phyloP scores from a whole-genome alignment of 805 yeast genomes.

The Grigorovia transvaalensis region DNA sequence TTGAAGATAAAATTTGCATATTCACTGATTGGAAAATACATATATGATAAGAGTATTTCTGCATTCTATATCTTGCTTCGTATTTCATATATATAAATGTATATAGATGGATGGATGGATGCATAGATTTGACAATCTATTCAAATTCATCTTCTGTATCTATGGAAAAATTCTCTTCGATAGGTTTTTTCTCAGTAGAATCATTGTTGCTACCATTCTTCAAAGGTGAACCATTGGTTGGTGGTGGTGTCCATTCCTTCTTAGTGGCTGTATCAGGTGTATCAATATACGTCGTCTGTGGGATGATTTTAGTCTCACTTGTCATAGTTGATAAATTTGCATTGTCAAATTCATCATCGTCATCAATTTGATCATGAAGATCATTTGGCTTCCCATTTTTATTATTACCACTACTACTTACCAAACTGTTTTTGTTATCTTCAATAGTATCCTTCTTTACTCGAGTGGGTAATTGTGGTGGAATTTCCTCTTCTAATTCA shows the following conservation, averaged over 20 bases:
- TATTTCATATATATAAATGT: too few relatives aligned
- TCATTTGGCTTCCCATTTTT: not conserved
- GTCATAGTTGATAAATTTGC: constrained; percentile 6
- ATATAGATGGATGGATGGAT: too few relatives aligned
- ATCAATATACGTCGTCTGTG: constrained; percentile 26
- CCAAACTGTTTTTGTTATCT: not conserved
- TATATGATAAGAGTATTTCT: not conserved
- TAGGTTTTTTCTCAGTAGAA: not conserved
- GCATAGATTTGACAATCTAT: too few relatives aligned
- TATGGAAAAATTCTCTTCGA: constrained; percentile 22
- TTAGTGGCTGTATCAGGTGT: constrained; percentile 18
- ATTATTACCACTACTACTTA: too few relatives aligned
- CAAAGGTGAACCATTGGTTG: not conserved
- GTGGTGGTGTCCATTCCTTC: constrained; percentile 13
- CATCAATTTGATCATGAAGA: not conserved
- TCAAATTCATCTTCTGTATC: constrained; percentile 26
- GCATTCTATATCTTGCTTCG: too few relatives aligned
- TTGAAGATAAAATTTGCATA: constrained; percentile 6
- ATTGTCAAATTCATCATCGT: constrained; percentile 1
- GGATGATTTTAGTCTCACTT: constrained; percentile 15
- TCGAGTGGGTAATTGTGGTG: constrained; percentile 26
- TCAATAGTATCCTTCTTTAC: constrained; percentile 1
- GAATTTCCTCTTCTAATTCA: constrained; percentile 16
- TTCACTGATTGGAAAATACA: not conserved
- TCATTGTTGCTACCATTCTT: constrained; percentile 8